Evolutionary conservation across 1,284 basidiomycete genomes (phyloP).

Genomic region (Cryptococcus maquisensis): DNA sequence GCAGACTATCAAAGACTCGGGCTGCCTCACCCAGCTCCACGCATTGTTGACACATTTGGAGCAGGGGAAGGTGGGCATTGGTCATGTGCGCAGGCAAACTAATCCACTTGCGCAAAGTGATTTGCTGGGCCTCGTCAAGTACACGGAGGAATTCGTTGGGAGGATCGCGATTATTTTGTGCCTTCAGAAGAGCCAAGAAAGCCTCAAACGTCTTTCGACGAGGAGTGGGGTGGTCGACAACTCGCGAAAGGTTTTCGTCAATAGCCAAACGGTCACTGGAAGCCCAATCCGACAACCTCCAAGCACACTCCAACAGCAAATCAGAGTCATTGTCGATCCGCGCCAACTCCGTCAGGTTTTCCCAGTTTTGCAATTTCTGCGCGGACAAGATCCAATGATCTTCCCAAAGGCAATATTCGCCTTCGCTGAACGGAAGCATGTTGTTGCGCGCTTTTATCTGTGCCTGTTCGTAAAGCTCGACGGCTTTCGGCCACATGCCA

Average conservation of each 20-base stretch:
- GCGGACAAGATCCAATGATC: slow-evolving; percentile 98
- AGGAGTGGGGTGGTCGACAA: slow-evolving; percentile 85
- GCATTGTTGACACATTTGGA: slow-evolving; percentile 98
- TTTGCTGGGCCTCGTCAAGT: slow-evolving; percentile 94
- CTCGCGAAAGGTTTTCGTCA: slow-evolving; percentile 75
- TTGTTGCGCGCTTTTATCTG: slow-evolving; percentile 82
- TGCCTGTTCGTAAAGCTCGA: slow-evolving; percentile 83
- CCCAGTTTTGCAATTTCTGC: slow-evolving; percentile 98
- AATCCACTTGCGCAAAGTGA: slow-evolving; percentile 94
- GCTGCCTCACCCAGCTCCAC: slow-evolving; percentile 97
- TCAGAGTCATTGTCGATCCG: slow-evolving; percentile 88
- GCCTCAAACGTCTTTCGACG: slow-evolving; percentile 93
- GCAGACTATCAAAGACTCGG: slow-evolving; percentile 86
- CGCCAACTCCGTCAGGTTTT: slow-evolving; percentile 87
- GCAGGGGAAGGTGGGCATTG: slow-evolving; percentile 84
- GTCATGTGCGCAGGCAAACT: slow-evolving; percentile 79
- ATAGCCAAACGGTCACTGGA: slow-evolving; percentile 62
- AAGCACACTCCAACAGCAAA: slow-evolving; percentile 88
- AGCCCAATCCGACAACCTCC: slow-evolving; percentile 92
- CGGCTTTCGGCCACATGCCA: slow-evolving; percentile 94
- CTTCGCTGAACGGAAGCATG: slow-evolving; percentile 83
- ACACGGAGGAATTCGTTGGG: slow-evolving; percentile 71
- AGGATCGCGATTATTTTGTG: slow-evolving; percentile 49
- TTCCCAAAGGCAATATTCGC: slow-evolving; percentile 97
- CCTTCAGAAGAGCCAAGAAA: slow-evolving; percentile 73